Evolutionary conservation across 2,329 filamentous ascomycete genomes (phyloP), one percentile per base, ranked within the genome.

Genomic region (Verticillium tricorpus): DNA sequence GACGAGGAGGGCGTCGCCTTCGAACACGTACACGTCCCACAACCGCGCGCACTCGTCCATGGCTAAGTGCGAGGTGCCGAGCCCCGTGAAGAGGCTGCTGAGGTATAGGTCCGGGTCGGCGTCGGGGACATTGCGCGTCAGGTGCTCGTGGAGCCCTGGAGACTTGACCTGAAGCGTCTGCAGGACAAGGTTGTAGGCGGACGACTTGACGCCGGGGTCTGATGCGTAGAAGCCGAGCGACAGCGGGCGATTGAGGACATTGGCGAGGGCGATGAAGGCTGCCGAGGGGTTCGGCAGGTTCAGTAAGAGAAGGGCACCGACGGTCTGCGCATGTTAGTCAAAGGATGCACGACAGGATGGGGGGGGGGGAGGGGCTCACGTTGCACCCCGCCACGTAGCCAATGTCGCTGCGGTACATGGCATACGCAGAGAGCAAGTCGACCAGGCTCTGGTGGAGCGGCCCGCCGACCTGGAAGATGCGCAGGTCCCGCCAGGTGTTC

Each of bases 1-100:
- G 7, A 94, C 83, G 0, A 93, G 77, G 1, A 91, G 80, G 1
- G 84, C 80, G 66, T 96, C 92, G 31, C 91, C 90, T 70, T 96
- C 92, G 66, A 96, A 92, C 3, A 91, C 86, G 67, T 91, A 92
- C 0, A 94, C 85, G 66, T 96, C 92, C 90, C 90, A 94, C 14
- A 95, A 75, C 2, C 92, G 79, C 1, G 87, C 85, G 4, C 87
- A 89, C 67, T 90, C 84, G 68, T 93, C 91, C 17, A 93, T 80
- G 8, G 83, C 82, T 4, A 92, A 76, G 45, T 84, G 78, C 17
- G 76, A 74, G 0, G 89, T 89, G 71, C 92, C 91, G 6, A 92
- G 77, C 17, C 80, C 80, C 6, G 82, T 83, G 68, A 92, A 90
- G 59, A 91, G 77, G 15, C 81, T 77, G 32, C 80, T 74, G 7